Evolutionary conservation across 2,329 filamentous ascomycete genomes (phyloP).

Genomic region (Remersonia thermophila): DNA sequence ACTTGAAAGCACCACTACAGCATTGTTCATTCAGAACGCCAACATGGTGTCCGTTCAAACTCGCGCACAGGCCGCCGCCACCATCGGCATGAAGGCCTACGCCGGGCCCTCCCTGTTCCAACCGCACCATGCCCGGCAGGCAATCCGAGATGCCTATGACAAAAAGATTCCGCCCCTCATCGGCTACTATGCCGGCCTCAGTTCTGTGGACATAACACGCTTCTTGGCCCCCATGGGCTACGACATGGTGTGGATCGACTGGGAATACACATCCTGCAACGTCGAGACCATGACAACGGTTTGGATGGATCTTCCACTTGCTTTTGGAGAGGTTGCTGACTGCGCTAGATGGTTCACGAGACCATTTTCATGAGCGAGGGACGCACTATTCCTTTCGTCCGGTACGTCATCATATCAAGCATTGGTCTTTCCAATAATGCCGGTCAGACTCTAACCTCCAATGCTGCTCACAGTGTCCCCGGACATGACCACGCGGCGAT

Average conservation of each 20-base stretch:
- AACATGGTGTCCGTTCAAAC: no score
- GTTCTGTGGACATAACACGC: constrained; percentile 27
- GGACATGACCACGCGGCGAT: constrained; percentile 35
- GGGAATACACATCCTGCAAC: constrained; percentile 34
- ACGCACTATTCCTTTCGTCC: constrained; percentile 31
- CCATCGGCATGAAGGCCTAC: constrained; percentile 29
- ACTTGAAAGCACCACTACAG: no score
- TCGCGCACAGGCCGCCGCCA: no score
- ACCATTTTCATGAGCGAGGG: constrained; percentile 34
- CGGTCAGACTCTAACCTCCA: background rate
- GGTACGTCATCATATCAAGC: constrained; percentile 17
- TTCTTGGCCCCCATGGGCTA: constrained; percentile 30
- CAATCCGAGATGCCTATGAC: constrained; percentile 33
- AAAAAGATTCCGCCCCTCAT: constrained; percentile 33
- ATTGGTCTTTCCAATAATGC: background rate
- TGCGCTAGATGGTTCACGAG: constrained; percentile 31
- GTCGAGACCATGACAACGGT: constrained; percentile 38
- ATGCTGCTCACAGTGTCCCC: constrained; percentile 20
- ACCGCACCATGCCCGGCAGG: constrained; percentile 31
- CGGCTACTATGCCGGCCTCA: constrained; percentile 30
- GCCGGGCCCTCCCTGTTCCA: constrained; percentile 33
- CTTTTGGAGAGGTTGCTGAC: no score
- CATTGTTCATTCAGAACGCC: no score
- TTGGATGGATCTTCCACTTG: no score
- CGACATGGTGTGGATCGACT: constrained; percentile 34